Conservation (phyloP, 164 flowering plant genomes). For the Aristolochia californica region DNA sequence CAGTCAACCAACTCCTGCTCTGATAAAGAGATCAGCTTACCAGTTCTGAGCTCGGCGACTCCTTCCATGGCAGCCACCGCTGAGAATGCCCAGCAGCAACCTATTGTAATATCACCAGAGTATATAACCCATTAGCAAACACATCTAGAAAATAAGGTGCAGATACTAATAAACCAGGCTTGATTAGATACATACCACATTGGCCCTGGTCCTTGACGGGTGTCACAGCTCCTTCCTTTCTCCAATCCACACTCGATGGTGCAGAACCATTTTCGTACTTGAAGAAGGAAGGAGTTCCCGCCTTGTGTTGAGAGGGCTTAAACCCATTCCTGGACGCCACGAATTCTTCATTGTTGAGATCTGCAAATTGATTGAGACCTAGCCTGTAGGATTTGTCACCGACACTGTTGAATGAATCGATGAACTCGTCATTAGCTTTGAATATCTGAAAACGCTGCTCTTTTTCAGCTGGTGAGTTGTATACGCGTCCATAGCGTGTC, state of each 20-base stretch:
- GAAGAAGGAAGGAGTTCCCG: background rate
- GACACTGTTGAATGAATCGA: slow-evolving; percentile 37
- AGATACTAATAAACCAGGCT: no score
- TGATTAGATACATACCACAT: no score
- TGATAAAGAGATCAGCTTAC: slow-evolving; percentile 8
- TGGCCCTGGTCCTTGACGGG: slow-evolving; percentile 18
- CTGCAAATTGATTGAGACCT: slow-evolving; percentile 26
- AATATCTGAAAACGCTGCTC: slow-evolving; percentile 38
- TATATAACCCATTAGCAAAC: no score
- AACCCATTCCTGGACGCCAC: background rate
- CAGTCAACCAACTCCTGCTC: slow-evolving; percentile 16
- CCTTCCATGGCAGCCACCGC: slow-evolving; percentile 13
- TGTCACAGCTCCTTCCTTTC: slow-evolving; percentile 19
- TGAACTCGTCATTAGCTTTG: slow-evolving; percentile 36
- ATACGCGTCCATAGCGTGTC: slow-evolving; percentile 14
- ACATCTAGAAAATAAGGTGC: no score
- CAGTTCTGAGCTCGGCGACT: slow-evolving; percentile 4
- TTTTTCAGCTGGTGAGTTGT: slow-evolving; percentile 27
- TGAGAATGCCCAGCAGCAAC: slow-evolving; percentile 14
- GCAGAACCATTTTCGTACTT: slow-evolving; percentile 11
- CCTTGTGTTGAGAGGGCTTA: slow-evolving; percentile 1
- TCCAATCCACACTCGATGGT: slow-evolving; percentile 15
- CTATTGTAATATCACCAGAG: no score
- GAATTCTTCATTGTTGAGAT: slow-evolving; percentile 20
- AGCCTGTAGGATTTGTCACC: slow-evolving; percentile 32